Evolutionary conservation across 2,329 filamentous ascomycete genomes (phyloP).

Genomic region (Talaromyces albobiverticillius): DNA sequence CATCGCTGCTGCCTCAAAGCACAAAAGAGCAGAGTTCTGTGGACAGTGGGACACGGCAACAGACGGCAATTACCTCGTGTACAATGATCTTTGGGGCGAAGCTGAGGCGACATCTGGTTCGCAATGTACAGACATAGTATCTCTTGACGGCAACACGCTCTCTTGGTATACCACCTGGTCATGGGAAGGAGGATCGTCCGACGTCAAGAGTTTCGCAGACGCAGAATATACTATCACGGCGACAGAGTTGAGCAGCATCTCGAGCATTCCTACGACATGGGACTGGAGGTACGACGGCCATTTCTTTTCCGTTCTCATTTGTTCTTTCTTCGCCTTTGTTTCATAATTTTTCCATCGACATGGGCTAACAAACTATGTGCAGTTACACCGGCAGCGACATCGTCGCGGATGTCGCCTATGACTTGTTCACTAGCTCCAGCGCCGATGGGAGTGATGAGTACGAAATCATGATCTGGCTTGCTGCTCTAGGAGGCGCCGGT

Average conservation of each 20-base stretch:
- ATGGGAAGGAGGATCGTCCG: constrained; percentile 39
- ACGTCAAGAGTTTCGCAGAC: constrained; percentile 50
- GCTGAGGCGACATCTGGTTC: constrained; percentile 32
- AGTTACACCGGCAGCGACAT: constrained; percentile 50
- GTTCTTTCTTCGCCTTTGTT: not conserved
- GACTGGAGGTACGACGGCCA: constrained; percentile 41
- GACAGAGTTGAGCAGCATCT: constrained; percentile 33
- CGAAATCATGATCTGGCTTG: constrained; percentile 67
- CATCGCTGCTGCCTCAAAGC: constrained; percentile 18
- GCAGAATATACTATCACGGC: constrained; percentile 38
- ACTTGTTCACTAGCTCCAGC: constrained; percentile 56
- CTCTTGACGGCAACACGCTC: constrained; percentile 32
- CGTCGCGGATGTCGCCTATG: constrained; percentile 60
- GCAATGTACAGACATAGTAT: constrained; percentile 45
- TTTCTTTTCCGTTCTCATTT: not conserved
- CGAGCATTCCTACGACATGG: constrained; percentile 45
- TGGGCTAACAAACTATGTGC: constrained; percentile 8
- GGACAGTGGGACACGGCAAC: constrained; percentile 38
- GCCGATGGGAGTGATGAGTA: constrained; percentile 50
- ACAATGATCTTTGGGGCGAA: constrained; percentile 54
- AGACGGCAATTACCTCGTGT: constrained; percentile 47
- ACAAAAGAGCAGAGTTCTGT: constrained; percentile 36
- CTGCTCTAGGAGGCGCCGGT: constrained; percentile 55
- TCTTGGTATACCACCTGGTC: constrained; percentile 46
- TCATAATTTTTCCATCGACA: not conserved